Evolutionary conservation across 768 basidiomycete species (phyloP).

Genomic region (Rhizopogon salebrosus): DNA sequence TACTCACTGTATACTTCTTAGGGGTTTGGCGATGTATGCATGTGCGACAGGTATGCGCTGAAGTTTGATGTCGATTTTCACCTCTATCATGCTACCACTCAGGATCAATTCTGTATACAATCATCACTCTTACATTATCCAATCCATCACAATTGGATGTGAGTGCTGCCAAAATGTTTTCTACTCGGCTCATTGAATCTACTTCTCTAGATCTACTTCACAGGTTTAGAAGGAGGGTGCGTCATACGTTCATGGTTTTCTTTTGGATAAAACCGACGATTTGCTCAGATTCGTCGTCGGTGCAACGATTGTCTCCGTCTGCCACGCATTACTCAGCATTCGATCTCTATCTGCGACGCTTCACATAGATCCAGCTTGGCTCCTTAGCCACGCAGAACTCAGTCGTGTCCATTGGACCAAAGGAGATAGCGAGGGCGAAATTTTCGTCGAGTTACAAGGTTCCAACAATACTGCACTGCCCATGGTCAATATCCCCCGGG

Average conservation of each 20-base stretch:
- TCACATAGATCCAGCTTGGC: conserved; percentile 34
- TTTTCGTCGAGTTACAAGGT: conserved; percentile 7
- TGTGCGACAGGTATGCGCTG: conserved; percentile 7
- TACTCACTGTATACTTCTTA: background rate
- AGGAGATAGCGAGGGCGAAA: conserved; percentile 30
- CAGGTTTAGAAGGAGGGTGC: conserved; percentile 1
- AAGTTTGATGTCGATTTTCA: background rate
- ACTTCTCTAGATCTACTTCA: background rate
- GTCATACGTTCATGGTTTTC: background rate
- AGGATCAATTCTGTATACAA: conserved; percentile 6
- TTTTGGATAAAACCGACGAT: background rate
- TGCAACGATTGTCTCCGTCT: conserved; percentile 19
- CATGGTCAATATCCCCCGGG: background rate
- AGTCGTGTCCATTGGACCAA: conserved; percentile 32
- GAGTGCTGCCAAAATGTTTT: background rate
- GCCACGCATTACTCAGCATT: conserved; percentile 31
- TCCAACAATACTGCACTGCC: background rate
- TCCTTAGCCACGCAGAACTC: conserved; percentile 38
- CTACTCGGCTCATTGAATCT: background rate
- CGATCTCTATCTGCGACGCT: conserved; percentile 33
- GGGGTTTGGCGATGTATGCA: conserved; percentile 7
- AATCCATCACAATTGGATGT: background rate
- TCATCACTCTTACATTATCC: background rate
- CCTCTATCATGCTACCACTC: background rate
- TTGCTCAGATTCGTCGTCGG: background rate